Evolutionary conservation across 2,329 filamentous ascomycete species (phyloP), one percentile per base, ranked within the genome.

Genomic region (Hypoxylon sp.): DNA sequence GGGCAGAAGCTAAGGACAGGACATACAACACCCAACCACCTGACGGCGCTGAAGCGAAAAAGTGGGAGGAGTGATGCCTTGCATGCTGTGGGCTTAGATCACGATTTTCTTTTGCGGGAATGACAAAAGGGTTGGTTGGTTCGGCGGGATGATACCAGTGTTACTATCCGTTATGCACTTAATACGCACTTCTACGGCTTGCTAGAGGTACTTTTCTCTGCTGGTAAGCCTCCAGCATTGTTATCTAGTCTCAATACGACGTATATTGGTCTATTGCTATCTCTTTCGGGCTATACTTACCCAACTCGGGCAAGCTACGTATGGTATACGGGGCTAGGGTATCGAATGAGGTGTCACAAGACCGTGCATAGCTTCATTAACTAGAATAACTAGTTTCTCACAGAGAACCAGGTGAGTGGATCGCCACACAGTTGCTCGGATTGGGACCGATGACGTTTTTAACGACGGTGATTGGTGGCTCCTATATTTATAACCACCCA

Each of bases 41-140:
- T 0, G 91, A 94, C 51, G 93, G 93, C 0, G 89, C 93, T 74
- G 89, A 92, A 79, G 89, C 89, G 2, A 94, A 91, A 85, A 89
- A 90, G 77, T 96, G 91, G 90, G 70, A 75, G 47, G 50, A 70
- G 46, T 70, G 65, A 62, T 39, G 50, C 19, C 29, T 39, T 48
- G 29, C 52, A 47, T 15, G 19, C 46, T 5, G 8, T 46, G 24
- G 19, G 32, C 31, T 42, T 62, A 15, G 32, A 48, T 35, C 37
- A 17, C 35, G 7, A 11, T 52, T 35, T 31, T 31, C 29, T 48
- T 52, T 44, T 35, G 32, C 46, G 37, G 27, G 37, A 53, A 62
- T 62, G 42, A 55, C 31, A 68, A 62, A 58, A 35, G 32, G 55
- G 31, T 37, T 37, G 32, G 32, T 21, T 42, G 60, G 64, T 24